These are phyloP conservation scores for Microbotryum lychnidis-dioicae DNA, from an alignment of 1,284 basidiomycete species.

Conservation along the genomic window DNA sequence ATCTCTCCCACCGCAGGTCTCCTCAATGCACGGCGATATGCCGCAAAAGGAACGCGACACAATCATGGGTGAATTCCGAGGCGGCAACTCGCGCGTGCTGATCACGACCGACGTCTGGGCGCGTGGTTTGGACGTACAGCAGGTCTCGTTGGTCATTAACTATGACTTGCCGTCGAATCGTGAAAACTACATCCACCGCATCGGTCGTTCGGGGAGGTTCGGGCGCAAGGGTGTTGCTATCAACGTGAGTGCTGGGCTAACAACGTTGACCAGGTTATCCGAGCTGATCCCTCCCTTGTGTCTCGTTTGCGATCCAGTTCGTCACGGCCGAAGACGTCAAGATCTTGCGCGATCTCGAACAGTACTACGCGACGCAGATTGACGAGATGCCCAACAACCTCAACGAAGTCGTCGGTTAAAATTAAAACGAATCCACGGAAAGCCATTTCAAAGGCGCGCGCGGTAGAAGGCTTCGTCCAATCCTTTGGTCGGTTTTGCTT, in stretches of 20 bases:
- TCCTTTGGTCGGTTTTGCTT: too few species aligned
- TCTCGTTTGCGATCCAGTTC: conserved; percentile 50
- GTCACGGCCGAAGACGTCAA: conserved; percentile 84
- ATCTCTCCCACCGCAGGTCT: conserved; percentile 10
- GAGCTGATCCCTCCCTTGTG: conserved; percentile 30
- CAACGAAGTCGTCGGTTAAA: background rate
- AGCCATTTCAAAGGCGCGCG: too few species aligned
- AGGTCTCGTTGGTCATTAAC: conserved; percentile 64
- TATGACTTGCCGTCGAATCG: conserved; percentile 57
- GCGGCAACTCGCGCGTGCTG: conserved; percentile 86
- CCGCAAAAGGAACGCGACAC: conserved; percentile 96
- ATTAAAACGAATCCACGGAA: too few species aligned
- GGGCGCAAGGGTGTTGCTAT: conserved; percentile 53
- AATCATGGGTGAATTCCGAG: conserved; percentile 98
- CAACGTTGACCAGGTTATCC: background rate
- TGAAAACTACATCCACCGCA: conserved; percentile 98
- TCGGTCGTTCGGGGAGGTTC: conserved; percentile 90
- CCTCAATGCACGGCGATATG: conserved; percentile 81
- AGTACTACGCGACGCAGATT: conserved; percentile 38
- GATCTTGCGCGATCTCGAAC: conserved; percentile 81
- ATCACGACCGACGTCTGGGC: conserved; percentile 98
- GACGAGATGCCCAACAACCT: conserved; percentile 6
- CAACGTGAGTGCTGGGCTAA: conserved; percentile 52
- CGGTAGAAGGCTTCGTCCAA: too few species aligned
- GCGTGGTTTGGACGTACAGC: conserved; percentile 95